Percentiles rank a stretch among this genome's conserved stretches.
Evolutionary conservation across 331 rosid genomes (phyloP).

Genomic region (Saraca asoca): DNA sequence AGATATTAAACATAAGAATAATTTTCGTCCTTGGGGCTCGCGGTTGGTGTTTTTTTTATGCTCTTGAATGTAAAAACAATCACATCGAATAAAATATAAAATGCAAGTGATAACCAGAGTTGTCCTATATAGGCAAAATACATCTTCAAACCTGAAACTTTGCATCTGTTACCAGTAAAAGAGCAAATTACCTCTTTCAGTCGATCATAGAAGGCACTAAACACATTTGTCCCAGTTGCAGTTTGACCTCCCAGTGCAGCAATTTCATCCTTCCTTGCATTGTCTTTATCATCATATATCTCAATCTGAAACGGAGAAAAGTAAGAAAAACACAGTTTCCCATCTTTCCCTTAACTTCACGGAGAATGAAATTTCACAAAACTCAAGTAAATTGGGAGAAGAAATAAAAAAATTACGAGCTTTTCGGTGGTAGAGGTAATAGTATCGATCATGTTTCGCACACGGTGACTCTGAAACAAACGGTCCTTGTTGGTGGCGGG

Average conservation of each 20-base stretch:
- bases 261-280: conserved; percentile 93
- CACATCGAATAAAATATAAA: no score
- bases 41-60: no score
- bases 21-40: no score
- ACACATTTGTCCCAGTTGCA: conserved; percentile 78
- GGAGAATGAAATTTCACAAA: not conserved
- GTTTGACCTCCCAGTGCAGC: conserved; percentile 97
- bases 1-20: no score
- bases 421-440: conserved; percentile 63
- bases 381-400: no score
- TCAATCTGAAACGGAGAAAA: conserved; percentile 54
- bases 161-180: not conserved
- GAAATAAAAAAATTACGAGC: conserved; percentile 51
- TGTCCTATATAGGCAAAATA: no score
- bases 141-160: no score
- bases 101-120: no score
- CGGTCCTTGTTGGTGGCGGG: conserved; percentile 74
- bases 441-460: conserved; percentile 73
- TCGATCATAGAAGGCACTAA: conserved; percentile 93
- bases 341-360: no score
- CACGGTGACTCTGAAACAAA: conserved; percentile 87
- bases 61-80: no score
- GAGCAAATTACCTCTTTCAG: conserved; percentile 72
- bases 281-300: conserved; percentile 78
- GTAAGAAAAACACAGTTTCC: no score